Percentiles rank a stretch among this genome's conserved stretches.
Evolutionary conservation across 2,329 filamentous ascomycete genomes (phyloP).

Genomic region (Colletotrichum orchidophilum): DNA sequence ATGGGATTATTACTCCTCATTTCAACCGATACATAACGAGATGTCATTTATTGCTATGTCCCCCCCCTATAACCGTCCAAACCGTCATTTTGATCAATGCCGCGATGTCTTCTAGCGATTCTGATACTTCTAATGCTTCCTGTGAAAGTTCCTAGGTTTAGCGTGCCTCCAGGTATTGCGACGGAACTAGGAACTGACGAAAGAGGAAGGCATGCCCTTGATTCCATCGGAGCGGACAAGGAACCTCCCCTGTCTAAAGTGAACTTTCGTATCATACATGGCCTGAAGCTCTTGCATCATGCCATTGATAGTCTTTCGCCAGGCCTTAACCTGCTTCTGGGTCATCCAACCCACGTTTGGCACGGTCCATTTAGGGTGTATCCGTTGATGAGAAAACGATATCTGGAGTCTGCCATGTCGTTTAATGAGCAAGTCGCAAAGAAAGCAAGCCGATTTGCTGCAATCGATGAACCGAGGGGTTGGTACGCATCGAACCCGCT

Average conservation of each 20-base stretch:
- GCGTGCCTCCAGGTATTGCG: not conserved
- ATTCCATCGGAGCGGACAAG: not conserved
- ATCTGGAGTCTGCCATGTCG: not conserved
- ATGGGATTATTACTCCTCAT: too few species aligned
- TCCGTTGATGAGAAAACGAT: not conserved
- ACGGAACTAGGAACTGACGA: not conserved
- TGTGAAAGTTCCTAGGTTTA: too few species aligned
- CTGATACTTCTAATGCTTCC: not conserved
- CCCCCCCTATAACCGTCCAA: not conserved
- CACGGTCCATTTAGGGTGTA: not conserved
- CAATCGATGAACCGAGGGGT: not conserved
- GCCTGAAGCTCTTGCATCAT: not conserved
- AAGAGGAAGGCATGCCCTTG: not conserved
- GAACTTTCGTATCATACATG: not conserved
- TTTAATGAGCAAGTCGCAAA: not conserved
- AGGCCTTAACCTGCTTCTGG: not conserved
- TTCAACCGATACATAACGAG: not conserved
- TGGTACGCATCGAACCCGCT: not conserved
- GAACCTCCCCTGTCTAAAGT: not conserved
- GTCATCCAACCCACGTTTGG: not conserved
- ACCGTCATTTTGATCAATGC: not conserved
- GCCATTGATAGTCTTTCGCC: not conserved
- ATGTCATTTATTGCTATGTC: not conserved
- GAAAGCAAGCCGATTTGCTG: not conserved
- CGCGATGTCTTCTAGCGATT: not conserved